These are phyloP conservation scores for Oenanthe sinensis DNA, from an alignment of 129 eudicot species.

Conservation along the genomic window DNA sequence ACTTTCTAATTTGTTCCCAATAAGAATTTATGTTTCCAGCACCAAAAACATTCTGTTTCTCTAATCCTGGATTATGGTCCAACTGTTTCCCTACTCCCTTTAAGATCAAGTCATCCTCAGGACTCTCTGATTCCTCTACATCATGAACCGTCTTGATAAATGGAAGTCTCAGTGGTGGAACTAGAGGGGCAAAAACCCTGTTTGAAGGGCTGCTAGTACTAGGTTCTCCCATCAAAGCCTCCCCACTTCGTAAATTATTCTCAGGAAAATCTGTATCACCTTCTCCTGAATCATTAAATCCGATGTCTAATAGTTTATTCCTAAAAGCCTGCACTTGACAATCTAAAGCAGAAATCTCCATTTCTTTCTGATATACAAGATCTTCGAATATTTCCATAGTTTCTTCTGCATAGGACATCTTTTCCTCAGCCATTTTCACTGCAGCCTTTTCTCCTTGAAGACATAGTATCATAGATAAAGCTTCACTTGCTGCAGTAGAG, in stretches of 20 bases:
- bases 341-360: constrained; percentile 71
- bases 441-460: constrained; percentile 91
- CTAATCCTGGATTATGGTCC: constrained; percentile 16
- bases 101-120: constrained; percentile 28
- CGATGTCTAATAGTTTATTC: constrained; percentile 56
- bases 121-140: constrained; percentile 29
- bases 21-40: constrained; percentile 37
- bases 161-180: constrained; percentile 20
- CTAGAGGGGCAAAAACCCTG: constrained; percentile 45
- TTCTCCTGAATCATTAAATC: constrained; percentile 40
- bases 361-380: constrained; percentile 70
- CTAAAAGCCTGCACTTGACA: constrained; percentile 78
- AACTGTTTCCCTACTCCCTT: constrained; percentile 35
- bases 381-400: constrained; percentile 56
- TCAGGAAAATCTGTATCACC: constrained; percentile 53
- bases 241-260: constrained; percentile 40
- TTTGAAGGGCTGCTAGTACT: constrained; percentile 22
- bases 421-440: constrained; percentile 72
- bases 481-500: constrained; percentile 72
- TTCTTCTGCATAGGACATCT: constrained; percentile 73
- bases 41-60: constrained; percentile 33
- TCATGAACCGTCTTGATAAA: constrained; percentile 35
- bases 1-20: constrained; percentile 56
- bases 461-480: constrained; percentile 75
- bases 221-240: constrained; percentile 33